A percentile compares a stretch with the other conserved stretches of the same genome.
Conservation (phyloP, 139 green algal species). For the Yamagishiella unicocca region DNA sequence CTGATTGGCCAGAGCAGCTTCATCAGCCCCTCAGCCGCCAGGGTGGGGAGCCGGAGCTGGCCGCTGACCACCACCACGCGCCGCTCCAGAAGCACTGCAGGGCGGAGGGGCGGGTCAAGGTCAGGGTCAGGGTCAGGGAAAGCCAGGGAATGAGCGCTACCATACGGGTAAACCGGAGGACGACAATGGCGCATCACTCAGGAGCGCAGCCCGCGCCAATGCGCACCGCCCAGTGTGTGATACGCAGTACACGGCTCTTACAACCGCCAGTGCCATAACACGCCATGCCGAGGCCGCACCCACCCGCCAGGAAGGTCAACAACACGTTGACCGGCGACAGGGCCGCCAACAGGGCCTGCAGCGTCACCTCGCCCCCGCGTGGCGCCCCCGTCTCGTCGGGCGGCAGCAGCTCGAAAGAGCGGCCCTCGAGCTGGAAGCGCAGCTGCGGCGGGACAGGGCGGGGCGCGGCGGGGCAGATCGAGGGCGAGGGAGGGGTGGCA, state of each 20-base stretch:
- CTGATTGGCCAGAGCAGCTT: slow-evolving; percentile 66
- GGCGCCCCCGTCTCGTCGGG: slow-evolving; percentile 1
- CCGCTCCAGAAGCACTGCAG: slow-evolving; percentile 65
- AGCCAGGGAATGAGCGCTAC: background rate
- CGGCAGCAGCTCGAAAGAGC: background rate
- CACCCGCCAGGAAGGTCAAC: slow-evolving; percentile 55
- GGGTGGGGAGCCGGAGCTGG: slow-evolving; percentile 55
- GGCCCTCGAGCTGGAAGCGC: slow-evolving; percentile 43
- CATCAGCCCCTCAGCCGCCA: slow-evolving; percentile 52
- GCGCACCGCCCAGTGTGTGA: too few species aligned
- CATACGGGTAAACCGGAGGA: too few species aligned
- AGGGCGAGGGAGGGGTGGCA: too few species aligned
- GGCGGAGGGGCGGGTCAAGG: background rate
- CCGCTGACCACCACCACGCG: slow-evolving; percentile 58
- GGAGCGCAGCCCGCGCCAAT: too few species aligned
- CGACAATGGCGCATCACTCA: too few species aligned
- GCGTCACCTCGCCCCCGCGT: slow-evolving; percentile 50
- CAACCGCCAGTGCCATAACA: too few species aligned
- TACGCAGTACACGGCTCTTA: too few species aligned
- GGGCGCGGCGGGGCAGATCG: too few species aligned
- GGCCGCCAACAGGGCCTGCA: slow-evolving; percentile 57
- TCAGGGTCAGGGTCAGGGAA: too few species aligned
- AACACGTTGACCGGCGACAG: slow-evolving; percentile 54
- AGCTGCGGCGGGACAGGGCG: slow-evolving; percentile 31
- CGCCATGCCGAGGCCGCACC: too few species aligned